Conservation (phyloP, 805 yeast genomes). For the Pichia ethanolica region DNA sequence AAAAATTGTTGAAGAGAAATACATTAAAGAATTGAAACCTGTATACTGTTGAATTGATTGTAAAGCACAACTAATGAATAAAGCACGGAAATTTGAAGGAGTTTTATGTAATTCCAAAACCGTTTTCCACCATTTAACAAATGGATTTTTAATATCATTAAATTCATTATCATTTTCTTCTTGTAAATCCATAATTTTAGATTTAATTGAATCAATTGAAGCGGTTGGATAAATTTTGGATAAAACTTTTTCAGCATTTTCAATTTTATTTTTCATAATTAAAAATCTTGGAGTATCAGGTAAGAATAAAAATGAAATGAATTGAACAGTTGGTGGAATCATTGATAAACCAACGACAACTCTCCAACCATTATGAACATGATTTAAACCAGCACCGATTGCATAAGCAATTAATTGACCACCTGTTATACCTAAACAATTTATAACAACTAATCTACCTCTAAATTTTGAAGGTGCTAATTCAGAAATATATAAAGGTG, state of each 20-base stretch:
- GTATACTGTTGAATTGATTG: constrained; percentile 97
- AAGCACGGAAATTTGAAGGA: constrained; percentile 82
- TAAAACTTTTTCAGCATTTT: constrained; percentile 61
- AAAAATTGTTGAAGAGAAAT: constrained; percentile 88
- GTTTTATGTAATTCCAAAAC: constrained; percentile 55
- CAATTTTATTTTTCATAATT: constrained; percentile 59
- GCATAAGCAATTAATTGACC: constrained; percentile 95
- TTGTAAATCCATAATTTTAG: constrained; percentile 61
- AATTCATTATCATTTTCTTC: constrained; percentile 35
- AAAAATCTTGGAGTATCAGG: constrained; percentile 95
- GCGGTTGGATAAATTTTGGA: constrained; percentile 56
- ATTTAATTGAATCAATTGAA: constrained; percentile 53
- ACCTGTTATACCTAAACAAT: constrained; percentile 85
- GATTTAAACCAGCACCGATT: constrained; percentile 78
- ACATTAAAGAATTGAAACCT: constrained; percentile 94
- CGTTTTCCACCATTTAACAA: constrained; percentile 50
- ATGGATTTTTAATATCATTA: constrained; percentile 22
- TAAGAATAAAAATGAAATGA: constrained; percentile 68
- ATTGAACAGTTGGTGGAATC: constrained; percentile 78
- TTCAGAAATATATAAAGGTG: constrained; percentile 91
- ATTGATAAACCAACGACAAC: constrained; percentile 83
- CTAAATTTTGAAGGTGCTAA: constrained; percentile 88
- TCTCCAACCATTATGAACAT: constrained; percentile 84
- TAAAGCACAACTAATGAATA: constrained; percentile 82
- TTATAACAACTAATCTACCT: constrained; percentile 84